Base-by-base conservation (phyloP, 2,329 filamentous ascomycete species). In the Chaetothyriales sp. region DNA sequence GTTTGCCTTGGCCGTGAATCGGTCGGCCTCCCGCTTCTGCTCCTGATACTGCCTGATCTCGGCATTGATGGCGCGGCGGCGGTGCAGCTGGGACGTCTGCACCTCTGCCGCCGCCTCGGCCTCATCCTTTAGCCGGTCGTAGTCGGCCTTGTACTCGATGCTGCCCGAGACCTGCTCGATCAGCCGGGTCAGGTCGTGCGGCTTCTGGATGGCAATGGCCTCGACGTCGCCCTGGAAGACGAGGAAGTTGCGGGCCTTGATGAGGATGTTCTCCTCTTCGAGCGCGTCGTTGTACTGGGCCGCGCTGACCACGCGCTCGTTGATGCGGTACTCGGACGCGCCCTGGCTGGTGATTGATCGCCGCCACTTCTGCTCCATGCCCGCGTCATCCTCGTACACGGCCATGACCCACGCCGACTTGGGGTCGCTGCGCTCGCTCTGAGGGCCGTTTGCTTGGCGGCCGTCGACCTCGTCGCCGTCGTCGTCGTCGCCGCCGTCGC, bases 401-500 rank as follows among this genome's bases (percentile, higher is more conserved):
- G 92, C 92, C 89, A 95, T 97, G 13, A 98, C 94, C 90, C 90
- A 98, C 2, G 92, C 94, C 2, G 83, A 92, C 67, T 89, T 92
- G 0, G 92, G 92, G 62, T 98, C 90, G 58, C 81, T 80, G 60
- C 68, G 71, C 62, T 77, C 63, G 33, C 33, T 40, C 57, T 83
- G 78, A 5, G 75, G 75, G 19, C 75, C 75, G 37, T 78, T 74
- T 37, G 78, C 81, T 49, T 82, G 80, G 33, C 75, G 76, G 18
- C 77, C 76, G 43, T 78, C 73, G 50, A 80, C 73, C 22, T 80
- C 83, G 57, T 85, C 81, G 18, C 74, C 69, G 44, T 81, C 73
- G 7, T 79, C 81, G 58, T 83, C 82, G 67, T 49, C 75, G 4
- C 71, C 67, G 43, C 67, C 65, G 18, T 74, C 69, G 44, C 81